A percentile compares a stretch with the other conserved stretches of the same genome.
phyloP scores from a whole-genome alignment of 805 yeast species.

The Starmera quercuum region DNA sequence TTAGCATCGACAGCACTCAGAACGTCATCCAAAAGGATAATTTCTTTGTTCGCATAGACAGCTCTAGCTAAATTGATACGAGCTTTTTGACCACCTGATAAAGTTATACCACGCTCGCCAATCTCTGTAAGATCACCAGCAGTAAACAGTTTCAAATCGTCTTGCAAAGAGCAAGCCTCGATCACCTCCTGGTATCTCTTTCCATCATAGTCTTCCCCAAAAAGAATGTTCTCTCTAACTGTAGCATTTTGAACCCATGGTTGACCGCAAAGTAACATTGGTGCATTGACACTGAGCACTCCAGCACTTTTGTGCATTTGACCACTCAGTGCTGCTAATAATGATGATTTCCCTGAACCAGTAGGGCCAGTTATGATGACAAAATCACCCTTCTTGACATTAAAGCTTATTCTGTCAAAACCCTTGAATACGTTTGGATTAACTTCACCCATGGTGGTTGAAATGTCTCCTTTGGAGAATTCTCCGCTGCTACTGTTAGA shows the following conservation, averaged over 20 bases:
- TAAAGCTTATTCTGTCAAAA: slow-evolving; percentile 38
- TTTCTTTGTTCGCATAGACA: slow-evolving; percentile 54
- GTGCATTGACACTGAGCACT: slow-evolving; percentile 38
- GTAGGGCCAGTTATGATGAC: slow-evolving; percentile 70
- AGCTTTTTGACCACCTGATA: slow-evolving; percentile 79
- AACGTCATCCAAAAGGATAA: slow-evolving; percentile 63
- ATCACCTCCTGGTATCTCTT: slow-evolving; percentile 43
- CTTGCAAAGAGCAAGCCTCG: slow-evolving; percentile 49
- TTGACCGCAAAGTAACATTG: slow-evolving; percentile 37
- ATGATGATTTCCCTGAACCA: slow-evolving; percentile 72
- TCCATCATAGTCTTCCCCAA: slow-evolving; percentile 46
- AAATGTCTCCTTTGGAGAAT: neutral
- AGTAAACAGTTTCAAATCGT: slow-evolving; percentile 51
- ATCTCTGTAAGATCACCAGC: slow-evolving; percentile 67
- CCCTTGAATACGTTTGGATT: too few species aligned
- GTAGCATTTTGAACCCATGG: slow-evolving; percentile 80
- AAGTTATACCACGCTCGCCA: slow-evolving; percentile 71
- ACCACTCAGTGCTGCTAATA: slow-evolving; percentile 60
- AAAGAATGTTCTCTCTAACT: slow-evolving; percentile 55
- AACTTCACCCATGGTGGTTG: too few species aligned
- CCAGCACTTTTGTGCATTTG: slow-evolving; percentile 52
- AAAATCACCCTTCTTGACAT: slow-evolving; percentile 52
- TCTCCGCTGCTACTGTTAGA: neutral
- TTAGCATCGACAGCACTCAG: slow-evolving; percentile 74
- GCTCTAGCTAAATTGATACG: slow-evolving; percentile 65